Conservation (phyloP, 2,329 filamentous ascomycete species). For the Didymellaceae sp. region DNA sequence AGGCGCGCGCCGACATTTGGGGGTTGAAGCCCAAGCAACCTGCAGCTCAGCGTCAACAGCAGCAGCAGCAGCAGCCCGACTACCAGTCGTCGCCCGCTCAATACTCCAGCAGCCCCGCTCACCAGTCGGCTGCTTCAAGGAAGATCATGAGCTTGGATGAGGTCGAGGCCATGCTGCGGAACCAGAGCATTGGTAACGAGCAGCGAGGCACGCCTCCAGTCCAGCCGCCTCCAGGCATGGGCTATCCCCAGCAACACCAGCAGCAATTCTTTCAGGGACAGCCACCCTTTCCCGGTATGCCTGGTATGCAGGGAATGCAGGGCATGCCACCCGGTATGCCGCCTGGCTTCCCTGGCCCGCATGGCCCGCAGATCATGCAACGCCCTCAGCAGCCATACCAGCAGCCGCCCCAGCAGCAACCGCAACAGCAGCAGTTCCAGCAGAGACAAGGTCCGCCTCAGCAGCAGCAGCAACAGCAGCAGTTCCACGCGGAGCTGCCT, state of each 20-base stretch:
- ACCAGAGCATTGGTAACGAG: constrained; percentile 60
- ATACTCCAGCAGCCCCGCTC: constrained; percentile 28
- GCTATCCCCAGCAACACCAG: constrained; percentile 25
- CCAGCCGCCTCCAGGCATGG: constrained; percentile 27
- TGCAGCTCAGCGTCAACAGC: constrained; percentile 40
- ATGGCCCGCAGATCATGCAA: constrained; percentile 57
- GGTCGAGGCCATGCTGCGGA: constrained; percentile 90
- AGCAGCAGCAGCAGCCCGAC: constrained; percentile 27
- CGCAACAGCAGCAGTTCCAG: constrained; percentile 44
- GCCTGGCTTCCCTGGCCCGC: constrained; percentile 51
- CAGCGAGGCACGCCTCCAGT: constrained; percentile 35
- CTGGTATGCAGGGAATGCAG: constrained; percentile 30
- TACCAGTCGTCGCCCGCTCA: constrained; percentile 19
- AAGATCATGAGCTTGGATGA: constrained; percentile 97
- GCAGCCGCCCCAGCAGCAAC: constrained; percentile 47
- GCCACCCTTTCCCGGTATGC: constrained; percentile 43
- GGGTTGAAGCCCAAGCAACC: constrained; percentile 71
- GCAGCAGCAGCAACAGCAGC: constrained; percentile 53
- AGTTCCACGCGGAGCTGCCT: constrained; percentile 54
- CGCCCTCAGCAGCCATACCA: constrained; percentile 56
- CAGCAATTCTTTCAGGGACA: constrained; percentile 41
- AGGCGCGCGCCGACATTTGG: constrained; percentile 94
- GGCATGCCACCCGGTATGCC: constrained; percentile 17
- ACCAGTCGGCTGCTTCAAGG: constrained; percentile 50
- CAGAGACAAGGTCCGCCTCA: constrained; percentile 29